Base-by-base conservation (phyloP, 2,329 filamentous ascomycete species). In the Metarhizium robertsii region DNA sequence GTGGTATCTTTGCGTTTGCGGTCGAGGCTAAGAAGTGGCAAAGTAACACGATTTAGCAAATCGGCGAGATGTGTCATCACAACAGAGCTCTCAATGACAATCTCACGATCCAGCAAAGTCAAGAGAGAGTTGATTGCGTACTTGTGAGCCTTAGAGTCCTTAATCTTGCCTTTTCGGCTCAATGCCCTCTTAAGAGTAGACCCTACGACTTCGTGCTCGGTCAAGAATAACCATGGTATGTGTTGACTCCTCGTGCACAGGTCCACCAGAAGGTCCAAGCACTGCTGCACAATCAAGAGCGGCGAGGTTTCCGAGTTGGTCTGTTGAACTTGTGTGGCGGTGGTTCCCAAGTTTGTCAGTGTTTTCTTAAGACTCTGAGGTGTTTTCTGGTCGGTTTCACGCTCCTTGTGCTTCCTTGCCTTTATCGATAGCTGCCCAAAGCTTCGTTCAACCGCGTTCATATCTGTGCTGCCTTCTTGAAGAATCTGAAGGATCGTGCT, bases 1-100 rank as follows among this genome's bases (percentile, higher is more conserved):
- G 68, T 65, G 42, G 69, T 64, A 47, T 69, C 64, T 42, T 67
- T 65, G 45, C 72, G 69, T 64, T 79, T 75, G 57, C 89, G 88
- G 61, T 95, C 84, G 29, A 95, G 76, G 36, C 86, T 83, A 59
- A 89, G 88, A 30, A 99, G 78, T 11, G 94, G 94, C 55, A 87
- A 79, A 0, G 94, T 99, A 55, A 97, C 90, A 61, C 88, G 86
- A 68, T 90, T 92, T 30, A 99, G 79, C 34, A 99, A 76, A 60
- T 87, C 85, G 2, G 94, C 94, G 30, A 99, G 79, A 59, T 91
- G 86, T 63, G 96, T 92, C 92, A 99, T 97, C 55, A 96, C 92
- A 6, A 86, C 80, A n/a, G 92, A 92, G 71, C 91, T 99, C 72
- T 99, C 94, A 74, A 96, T 95, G 60, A 99, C 92, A 58, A 97